Evolutionary conservation across 345 rosid genomes (phyloP).

Genomic region (Citrus glauca): DNA sequence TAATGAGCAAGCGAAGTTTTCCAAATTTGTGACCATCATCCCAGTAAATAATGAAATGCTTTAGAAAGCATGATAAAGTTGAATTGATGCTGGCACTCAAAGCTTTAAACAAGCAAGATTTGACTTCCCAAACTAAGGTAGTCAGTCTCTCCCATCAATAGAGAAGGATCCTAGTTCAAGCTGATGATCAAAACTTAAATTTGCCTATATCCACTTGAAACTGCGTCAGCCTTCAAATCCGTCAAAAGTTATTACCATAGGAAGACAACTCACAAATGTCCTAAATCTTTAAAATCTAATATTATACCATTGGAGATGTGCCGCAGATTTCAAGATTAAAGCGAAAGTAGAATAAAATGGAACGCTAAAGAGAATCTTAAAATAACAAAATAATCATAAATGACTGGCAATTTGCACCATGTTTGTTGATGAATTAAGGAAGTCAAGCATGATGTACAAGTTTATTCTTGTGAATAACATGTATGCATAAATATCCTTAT

Average conservation of each 20-base stretch:
- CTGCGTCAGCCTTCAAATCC: neutral
- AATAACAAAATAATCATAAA: neutral
- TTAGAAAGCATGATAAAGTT: neutral
- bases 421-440: neutral
- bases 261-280: neutral
- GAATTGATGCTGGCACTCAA: too few species aligned
- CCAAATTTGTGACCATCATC: neutral
- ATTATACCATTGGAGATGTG: neutral
- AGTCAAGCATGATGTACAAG: neutral
- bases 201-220: neutral
- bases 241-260: neutral
- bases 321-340: neutral
- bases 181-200: neutral
- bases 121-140: neutral
- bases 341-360: neutral
- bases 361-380: neutral
- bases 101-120: neutral
- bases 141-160: neutral
- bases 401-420: neutral
- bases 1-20: neutral
- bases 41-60: neutral
- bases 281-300: neutral
- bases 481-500: neutral
- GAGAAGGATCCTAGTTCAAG: neutral
- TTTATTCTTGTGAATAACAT: neutral